These are phyloP conservation scores for Dactylellina leptospora DNA, from an alignment of 2,329 filamentous ascomycete species.

Conservation along the genomic window DNA sequence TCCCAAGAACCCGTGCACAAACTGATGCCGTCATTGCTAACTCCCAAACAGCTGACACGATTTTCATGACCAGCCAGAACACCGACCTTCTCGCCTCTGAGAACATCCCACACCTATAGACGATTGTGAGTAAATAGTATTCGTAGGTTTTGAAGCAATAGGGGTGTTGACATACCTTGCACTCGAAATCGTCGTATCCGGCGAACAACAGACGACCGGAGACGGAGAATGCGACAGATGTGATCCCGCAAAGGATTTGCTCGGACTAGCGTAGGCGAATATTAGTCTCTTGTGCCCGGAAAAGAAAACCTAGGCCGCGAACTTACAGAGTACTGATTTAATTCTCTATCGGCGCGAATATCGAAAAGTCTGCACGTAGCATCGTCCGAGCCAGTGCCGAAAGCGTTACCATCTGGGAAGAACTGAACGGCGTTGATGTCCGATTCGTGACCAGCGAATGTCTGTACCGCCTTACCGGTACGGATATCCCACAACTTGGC, in stretches of 20 bases:
- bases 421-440: conserved; percentile 99
- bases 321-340: conserved; percentile 73
- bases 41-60: conserved; percentile 96
- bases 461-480: conserved; percentile 97
- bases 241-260: conserved; percentile 96
- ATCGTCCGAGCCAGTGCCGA: conserved; percentile 96
- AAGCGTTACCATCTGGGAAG: conserved; percentile 98
- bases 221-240: conserved; percentile 96
- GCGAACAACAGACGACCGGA: conserved; percentile 94
- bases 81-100: conserved; percentile 94
- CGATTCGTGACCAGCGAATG: conserved; percentile 96
- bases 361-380: conserved; percentile 97
- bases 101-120: conserved; percentile 91
- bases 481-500: conserved; percentile 99
- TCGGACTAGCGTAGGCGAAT: conserved; percentile 73
- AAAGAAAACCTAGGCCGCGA: neutral
- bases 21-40: conserved; percentile 99
- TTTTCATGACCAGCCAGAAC: conserved; percentile 98
- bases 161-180: conserved; percentile 77
- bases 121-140: conserved; percentile 7
- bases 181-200: conserved; percentile 98
- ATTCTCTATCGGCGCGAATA: conserved; percentile 88
- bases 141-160: neutral
- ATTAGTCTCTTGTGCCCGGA: neutral
- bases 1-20: conserved; percentile 99